Evolutionary conservation across 2,329 filamentous ascomycete genomes (phyloP).

Genomic region (Pseudopyricularia javanii): DNA sequence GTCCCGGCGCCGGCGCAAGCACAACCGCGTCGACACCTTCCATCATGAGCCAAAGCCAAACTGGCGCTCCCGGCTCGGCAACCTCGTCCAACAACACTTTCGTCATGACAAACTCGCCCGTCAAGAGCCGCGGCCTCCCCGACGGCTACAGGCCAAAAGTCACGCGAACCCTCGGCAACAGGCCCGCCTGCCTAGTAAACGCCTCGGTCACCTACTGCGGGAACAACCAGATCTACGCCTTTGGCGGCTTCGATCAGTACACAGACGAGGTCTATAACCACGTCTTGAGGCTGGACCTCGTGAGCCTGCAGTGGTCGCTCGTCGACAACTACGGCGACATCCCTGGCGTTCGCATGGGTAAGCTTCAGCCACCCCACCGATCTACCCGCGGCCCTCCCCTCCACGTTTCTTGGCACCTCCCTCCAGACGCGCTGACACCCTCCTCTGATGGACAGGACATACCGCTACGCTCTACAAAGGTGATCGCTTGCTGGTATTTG

Average conservation of each 20-base stretch:
- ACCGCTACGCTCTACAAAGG: conserved; percentile 90
- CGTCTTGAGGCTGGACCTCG: conserved; percentile 77
- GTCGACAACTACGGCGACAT: conserved; percentile 99
- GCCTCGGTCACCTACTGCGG: conserved; percentile 98
- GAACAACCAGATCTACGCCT: conserved; percentile 94
- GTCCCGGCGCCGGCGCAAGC: background rate
- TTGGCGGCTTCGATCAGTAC: conserved; percentile 97
- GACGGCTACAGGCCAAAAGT: conserved; percentile 80
- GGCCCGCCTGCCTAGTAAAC: conserved; percentile 91
- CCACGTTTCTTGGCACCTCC: conserved; percentile 1
- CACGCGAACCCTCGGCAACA: conserved; percentile 63
- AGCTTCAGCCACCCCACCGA: conserved; percentile 11
- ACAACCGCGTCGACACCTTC: background rate
- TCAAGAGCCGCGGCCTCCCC: conserved; percentile 48
- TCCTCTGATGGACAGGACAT: conserved; percentile 48
- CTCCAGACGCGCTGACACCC: conserved; percentile 7
- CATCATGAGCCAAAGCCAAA: background rate
- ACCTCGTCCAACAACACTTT: conserved; percentile 65
- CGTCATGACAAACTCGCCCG: conserved; percentile 79
- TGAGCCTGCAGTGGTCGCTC: conserved; percentile 82
- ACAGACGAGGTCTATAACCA: conserved; percentile 99
- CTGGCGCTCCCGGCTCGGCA: conserved; percentile 18
- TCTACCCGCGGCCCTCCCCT: conserved; percentile 6
- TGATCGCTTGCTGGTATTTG: conserved; percentile 92
- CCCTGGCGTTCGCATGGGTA: conserved; percentile 92